A percentile compares a stretch with the other conserved stretches of the same genome.
Evolutionary conservation across 352 stramenopile genomes (phyloP).

Genomic region (Phytophthora citricola): DNA sequence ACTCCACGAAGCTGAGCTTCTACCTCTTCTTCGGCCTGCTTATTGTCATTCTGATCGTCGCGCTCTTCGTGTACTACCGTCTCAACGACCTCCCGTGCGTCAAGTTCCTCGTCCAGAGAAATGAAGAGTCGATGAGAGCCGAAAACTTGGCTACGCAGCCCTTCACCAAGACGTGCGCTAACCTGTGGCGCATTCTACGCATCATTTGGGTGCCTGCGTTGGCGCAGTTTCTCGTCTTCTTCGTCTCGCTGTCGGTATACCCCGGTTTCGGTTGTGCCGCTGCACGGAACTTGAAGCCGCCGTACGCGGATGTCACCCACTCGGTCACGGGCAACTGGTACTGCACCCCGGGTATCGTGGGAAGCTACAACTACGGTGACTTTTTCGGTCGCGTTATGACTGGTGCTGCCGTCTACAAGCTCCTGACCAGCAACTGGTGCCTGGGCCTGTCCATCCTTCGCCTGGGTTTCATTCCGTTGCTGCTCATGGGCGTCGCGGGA

Average conservation of each 20-base stretch:
- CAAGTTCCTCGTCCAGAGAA: slow-evolving; percentile 64
- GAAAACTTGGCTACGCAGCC: slow-evolving; percentile 19
- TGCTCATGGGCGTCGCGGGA: slow-evolving; percentile 58
- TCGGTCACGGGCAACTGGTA: slow-evolving; percentile 47
- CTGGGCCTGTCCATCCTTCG: slow-evolving; percentile 50
- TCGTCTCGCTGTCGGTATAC: slow-evolving; percentile 61
- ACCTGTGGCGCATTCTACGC: slow-evolving; percentile 49
- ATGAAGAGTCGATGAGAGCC: slow-evolving; percentile 23
- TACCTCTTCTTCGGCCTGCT: slow-evolving; percentile 73
- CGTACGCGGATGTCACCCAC: slow-evolving; percentile 34
- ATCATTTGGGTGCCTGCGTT: slow-evolving; percentile 59
- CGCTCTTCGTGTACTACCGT: slow-evolving; percentile 51
- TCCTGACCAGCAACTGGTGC: slow-evolving; percentile 60
- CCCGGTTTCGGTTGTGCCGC: slow-evolving; percentile 62
- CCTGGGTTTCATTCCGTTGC: slow-evolving; percentile 60
- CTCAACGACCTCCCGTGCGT: slow-evolving; percentile 49
- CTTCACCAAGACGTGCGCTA: slow-evolving; percentile 16
- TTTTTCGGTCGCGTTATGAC: slow-evolving; percentile 63
- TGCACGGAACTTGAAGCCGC: slow-evolving; percentile 35
- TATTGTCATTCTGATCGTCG: slow-evolving; percentile 53
- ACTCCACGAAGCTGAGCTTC: slow-evolving; percentile 46
- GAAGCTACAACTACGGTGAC: slow-evolving; percentile 70
- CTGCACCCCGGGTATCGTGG: slow-evolving; percentile 60
- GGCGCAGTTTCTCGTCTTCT: slow-evolving; percentile 66
- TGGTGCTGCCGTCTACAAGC: slow-evolving; percentile 54